Conservation (phyloP, 192 early-diverging fungal genomes). For the Gamsiella multidivaricata region DNA sequence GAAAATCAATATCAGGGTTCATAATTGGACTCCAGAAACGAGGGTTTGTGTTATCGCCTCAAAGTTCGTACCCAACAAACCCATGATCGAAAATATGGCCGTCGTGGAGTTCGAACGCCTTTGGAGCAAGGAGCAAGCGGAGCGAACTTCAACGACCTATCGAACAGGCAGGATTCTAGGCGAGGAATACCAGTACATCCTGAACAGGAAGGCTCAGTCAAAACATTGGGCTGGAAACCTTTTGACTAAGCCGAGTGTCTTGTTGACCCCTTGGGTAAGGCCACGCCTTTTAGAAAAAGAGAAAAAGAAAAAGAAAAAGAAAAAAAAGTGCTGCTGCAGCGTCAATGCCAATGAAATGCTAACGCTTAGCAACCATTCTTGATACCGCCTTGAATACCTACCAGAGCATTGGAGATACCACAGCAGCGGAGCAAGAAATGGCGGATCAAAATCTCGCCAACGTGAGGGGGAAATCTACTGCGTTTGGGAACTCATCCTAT, state of each 20-base stretch:
- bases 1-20: slow-evolving; percentile 17
- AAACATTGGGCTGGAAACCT: slow-evolving; percentile 57
- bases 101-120: neutral
- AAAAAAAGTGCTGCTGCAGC: no score
- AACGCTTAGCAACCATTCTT: no score
- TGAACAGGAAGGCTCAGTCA: slow-evolving; percentile 54
- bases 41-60: slow-evolving; percentile 24
- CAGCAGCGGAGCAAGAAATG: slow-evolving; percentile 18
- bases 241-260: slow-evolving; percentile 55
- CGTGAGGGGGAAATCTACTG: neutral
- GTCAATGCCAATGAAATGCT: no score
- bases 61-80: slow-evolving; percentile 20
- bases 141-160: neutral
- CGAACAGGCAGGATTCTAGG: slow-evolving; percentile 51
- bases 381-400: no score
- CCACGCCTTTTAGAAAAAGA: no score
- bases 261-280: slow-evolving; percentile 57
- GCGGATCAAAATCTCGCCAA: neutral
- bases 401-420: slow-evolving; percentile 36
- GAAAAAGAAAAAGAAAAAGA: no score
- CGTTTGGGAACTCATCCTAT: neutral
- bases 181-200: slow-evolving; percentile 65
- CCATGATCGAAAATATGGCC: slow-evolving; percentile 10
- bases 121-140: slow-evolving; percentile 6
- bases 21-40: slow-evolving; percentile 27